phyloP scores from a whole-genome alignment of 257 asterid species.

The Nicotiana undulata region DNA sequence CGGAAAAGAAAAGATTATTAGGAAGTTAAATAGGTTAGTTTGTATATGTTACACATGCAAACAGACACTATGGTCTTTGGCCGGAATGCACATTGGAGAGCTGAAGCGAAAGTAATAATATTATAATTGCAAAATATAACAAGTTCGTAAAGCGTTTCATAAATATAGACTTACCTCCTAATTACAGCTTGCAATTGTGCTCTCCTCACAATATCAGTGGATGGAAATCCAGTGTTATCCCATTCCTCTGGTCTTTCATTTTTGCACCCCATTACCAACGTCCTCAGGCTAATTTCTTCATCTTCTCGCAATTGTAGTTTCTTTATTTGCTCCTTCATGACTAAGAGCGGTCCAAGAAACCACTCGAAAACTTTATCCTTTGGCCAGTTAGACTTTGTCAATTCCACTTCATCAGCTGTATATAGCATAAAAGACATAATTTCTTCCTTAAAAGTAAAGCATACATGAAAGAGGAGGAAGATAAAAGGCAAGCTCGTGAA shows the following conservation, averaged over 20 bases:
- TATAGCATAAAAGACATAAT: not conserved
- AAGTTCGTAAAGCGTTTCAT: not conserved
- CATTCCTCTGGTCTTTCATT: slow-evolving; percentile 72
- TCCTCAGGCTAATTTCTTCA: slow-evolving; percentile 59
- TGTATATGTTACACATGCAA: too few relatives aligned
- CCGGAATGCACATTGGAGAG: too few relatives aligned
- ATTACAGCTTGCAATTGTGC: slow-evolving; percentile 80
- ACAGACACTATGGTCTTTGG: too few relatives aligned
- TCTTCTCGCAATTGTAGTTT: slow-evolving; percentile 42
- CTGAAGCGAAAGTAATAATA: too few relatives aligned
- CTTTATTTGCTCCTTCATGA: slow-evolving; percentile 80
- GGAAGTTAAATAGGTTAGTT: not conserved
- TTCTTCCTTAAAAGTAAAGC: not conserved
- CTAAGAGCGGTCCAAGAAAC: slow-evolving; percentile 68
- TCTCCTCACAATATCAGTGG: slow-evolving; percentile 56
- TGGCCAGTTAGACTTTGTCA: slow-evolving; percentile 56
- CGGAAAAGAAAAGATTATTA: not conserved
- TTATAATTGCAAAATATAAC: not conserved
- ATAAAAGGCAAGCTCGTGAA: not conserved
- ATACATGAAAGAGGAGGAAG: not conserved
- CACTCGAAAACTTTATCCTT: slow-evolving; percentile 73
- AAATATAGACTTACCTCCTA: slow-evolving; percentile 45
- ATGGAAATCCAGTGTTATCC: slow-evolving; percentile 66
- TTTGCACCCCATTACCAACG: slow-evolving; percentile 40
- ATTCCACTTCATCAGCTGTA: slow-evolving; percentile 63